Conservation (phyloP, 1,139 yeast species). For the Geotrichum fermentans region DNA sequence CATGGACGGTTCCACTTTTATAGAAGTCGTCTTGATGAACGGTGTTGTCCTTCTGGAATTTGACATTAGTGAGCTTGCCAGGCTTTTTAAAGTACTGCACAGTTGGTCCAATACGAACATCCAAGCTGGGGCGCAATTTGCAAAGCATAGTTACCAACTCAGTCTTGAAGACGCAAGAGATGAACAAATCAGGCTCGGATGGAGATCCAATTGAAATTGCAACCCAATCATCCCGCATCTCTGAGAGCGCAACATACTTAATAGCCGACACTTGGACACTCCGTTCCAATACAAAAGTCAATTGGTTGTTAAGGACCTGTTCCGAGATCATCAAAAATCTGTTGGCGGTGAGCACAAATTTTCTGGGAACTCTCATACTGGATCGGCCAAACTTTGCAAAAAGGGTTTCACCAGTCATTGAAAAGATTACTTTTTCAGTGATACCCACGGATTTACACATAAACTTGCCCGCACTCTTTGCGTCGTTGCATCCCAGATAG, state of each 20-base stretch:
- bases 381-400: slow-evolving; percentile 93
- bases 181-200: slow-evolving; percentile 69
- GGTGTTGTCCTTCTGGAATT: slow-evolving; percentile 54
- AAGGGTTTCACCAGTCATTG: slow-evolving; percentile 74
- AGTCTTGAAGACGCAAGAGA: slow-evolving; percentile 81
- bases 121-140: slow-evolving; percentile 53
- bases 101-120: slow-evolving; percentile 63
- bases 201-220: slow-evolving; percentile 54
- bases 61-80: slow-evolving; percentile 67
- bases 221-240: slow-evolving; percentile 87
- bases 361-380: slow-evolving; percentile 69
- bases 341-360: slow-evolving; percentile 61
- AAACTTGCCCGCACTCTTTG: slow-evolving; percentile 67
- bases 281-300: slow-evolving; percentile 62
- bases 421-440: slow-evolving; percentile 66
- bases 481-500: slow-evolving; percentile 77
- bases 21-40: slow-evolving; percentile 64
- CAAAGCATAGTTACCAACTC: slow-evolving; percentile 77
- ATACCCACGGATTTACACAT: slow-evolving; percentile 59
- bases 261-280: slow-evolving; percentile 58
- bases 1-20: slow-evolving; percentile 84
- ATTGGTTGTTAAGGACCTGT: slow-evolving; percentile 64
- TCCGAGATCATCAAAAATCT: slow-evolving; percentile 71
- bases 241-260: slow-evolving; percentile 62
- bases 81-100: slow-evolving; percentile 87